phyloP scores from a whole-genome alignment of 2,329 filamentous ascomycete species.

The Alternaria angustiovoidea region DNA sequence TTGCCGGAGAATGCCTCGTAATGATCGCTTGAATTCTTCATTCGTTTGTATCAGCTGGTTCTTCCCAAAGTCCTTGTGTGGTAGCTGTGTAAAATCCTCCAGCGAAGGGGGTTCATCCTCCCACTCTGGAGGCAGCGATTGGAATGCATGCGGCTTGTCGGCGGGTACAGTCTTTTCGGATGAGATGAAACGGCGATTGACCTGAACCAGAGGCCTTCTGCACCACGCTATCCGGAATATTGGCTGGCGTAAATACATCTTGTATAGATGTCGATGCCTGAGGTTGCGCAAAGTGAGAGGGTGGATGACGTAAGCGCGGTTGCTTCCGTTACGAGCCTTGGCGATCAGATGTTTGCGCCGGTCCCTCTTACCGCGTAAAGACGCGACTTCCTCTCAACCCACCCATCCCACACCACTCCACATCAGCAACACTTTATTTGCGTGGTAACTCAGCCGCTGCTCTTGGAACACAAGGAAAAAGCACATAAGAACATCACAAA shows the following conservation, averaged over 20 bases:
- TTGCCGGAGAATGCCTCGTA: slow-evolving; percentile 87
- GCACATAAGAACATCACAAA: background rate
- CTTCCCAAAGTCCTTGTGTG: slow-evolving; percentile 82
- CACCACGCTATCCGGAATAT: slow-evolving; percentile 39
- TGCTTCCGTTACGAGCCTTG: slow-evolving; percentile 18
- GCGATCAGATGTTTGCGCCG: slow-evolving; percentile 18
- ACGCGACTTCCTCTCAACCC: slow-evolving; percentile 22
- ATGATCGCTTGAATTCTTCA: slow-evolving; percentile 89
- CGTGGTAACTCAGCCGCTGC: background rate
- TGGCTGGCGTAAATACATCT: slow-evolving; percentile 45
- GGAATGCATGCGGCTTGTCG: slow-evolving; percentile 28
- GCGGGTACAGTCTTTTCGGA: slow-evolving; percentile 34
- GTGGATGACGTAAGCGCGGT: slow-evolving; percentile 37
- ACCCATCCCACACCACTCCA: slow-evolving; percentile 13
- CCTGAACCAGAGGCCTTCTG: slow-evolving; percentile 32
- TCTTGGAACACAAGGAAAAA: slow-evolving; percentile 1
- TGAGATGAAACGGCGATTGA: slow-evolving; percentile 36
- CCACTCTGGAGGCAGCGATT: slow-evolving; percentile 67
- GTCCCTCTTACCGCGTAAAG: slow-evolving; percentile 13
- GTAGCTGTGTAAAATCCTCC: slow-evolving; percentile 77
- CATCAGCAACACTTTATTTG: slow-evolving; percentile 7
- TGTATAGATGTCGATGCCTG: slow-evolving; percentile 31
- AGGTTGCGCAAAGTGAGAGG: slow-evolving; percentile 29
- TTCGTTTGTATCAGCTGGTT: slow-evolving; percentile 96
- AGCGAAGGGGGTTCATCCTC: slow-evolving; percentile 77